Percentiles rank a stretch among this genome's conserved stretches.
These are phyloP conservation scores for Athelia psychrophila DNA, from an alignment of 1,284 basidiomycete species.

Conservation along the genomic window DNA sequence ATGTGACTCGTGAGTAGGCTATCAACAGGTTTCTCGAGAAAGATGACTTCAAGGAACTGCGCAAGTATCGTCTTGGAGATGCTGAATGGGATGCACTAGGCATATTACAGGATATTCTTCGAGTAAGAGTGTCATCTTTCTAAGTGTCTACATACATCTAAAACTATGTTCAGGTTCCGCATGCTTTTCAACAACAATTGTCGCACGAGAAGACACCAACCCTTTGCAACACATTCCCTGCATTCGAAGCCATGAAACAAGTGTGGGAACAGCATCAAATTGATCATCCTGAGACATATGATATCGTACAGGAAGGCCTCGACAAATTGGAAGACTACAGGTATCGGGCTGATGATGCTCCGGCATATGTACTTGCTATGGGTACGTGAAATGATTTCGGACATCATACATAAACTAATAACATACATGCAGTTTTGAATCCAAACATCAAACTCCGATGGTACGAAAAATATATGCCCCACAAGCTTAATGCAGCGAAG, in stretches of 20 bases:
- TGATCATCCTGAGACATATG: background rate
- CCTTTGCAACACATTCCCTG: background rate
- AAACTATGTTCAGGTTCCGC: background rate
- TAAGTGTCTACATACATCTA: background rate
- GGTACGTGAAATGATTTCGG: background rate
- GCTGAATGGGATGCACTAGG: constrained; percentile 3
- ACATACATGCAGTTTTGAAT: background rate
- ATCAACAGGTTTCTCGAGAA: constrained; percentile 3
- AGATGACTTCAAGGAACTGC: background rate
- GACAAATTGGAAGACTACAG: background rate
- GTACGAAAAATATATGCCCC: background rate
- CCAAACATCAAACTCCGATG: background rate
- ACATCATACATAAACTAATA: background rate
- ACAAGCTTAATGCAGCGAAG: background rate
- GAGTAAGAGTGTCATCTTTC: constrained; percentile 1
- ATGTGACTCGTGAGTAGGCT: background rate
- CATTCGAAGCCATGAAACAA: background rate
- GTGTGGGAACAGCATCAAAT: background rate
- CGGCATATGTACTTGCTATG: background rate
- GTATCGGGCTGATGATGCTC: background rate
- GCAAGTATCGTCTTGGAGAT: background rate
- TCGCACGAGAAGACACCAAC: constrained; percentile 1
- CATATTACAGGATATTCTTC: constrained; percentile 3
- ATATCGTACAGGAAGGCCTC: background rate
- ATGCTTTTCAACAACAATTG: background rate